Conservation (phyloP, 257 asterid species). For the Solanum sejunctum region DNA sequence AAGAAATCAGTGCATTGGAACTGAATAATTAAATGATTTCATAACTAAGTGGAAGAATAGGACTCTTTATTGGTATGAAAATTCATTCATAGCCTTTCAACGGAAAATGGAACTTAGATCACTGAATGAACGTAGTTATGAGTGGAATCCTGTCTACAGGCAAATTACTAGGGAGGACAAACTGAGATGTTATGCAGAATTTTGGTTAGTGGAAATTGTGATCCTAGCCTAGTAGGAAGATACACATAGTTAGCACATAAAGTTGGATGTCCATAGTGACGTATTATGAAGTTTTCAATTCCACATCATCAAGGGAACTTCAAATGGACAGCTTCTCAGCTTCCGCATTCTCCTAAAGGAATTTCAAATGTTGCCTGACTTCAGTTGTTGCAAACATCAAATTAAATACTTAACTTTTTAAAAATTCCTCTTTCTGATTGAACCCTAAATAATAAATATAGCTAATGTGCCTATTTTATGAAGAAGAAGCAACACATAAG, state of each 20-base stretch:
- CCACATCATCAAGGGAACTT: neutral
- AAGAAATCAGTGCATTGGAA: neutral
- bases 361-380: neutral
- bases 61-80: neutral
- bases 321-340: neutral
- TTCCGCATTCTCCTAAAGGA: neutral
- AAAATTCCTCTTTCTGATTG: neutral
- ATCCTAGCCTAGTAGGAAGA: neutral
- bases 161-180: neutral
- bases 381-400: neutral
- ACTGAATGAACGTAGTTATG: neutral
- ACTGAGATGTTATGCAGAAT: neutral
- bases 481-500: neutral
- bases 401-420: neutral
- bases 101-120: neutral
- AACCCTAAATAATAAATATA: neutral
- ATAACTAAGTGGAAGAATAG: neutral
- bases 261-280: neutral
- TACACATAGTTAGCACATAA: neutral
- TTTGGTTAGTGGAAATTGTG: neutral
- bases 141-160: neutral
- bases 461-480: neutral
- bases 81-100: neutral
- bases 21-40: neutral
- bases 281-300: neutral